Evolutionary conservation across 2,329 filamentous ascomycete species (phyloP).

Genomic region (Dichotomopilus funicola): DNA sequence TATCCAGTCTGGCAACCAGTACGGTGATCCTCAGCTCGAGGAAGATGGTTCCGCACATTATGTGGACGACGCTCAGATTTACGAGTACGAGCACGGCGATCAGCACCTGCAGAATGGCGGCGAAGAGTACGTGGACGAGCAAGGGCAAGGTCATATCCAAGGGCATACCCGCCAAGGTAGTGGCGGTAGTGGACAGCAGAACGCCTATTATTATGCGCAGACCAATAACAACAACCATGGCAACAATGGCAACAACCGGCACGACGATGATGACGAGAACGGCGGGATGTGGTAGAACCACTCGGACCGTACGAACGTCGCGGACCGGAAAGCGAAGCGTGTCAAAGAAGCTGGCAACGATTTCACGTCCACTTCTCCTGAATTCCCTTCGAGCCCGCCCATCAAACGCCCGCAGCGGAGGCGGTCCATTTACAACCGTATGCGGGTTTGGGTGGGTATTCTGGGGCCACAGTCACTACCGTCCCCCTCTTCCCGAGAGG

Average conservation of each 20-base stretch:
- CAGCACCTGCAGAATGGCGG: constrained; percentile 14
- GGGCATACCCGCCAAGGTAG: constrained; percentile 10
- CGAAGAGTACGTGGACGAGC: constrained; percentile 1
- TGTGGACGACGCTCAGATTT: constrained; percentile 31
- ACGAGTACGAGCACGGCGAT: constrained; percentile 30
- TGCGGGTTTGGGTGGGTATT: constrained; percentile 1
- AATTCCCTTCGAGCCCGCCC: too few species aligned
- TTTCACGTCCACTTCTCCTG: too few species aligned
- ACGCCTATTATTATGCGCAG: constrained; percentile 16
- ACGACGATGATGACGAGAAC: constrained; percentile 16
- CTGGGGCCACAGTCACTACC: neutral
- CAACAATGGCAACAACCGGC: constrained; percentile 12
- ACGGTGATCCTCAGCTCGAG: constrained; percentile 25
- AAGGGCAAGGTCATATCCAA: constrained; percentile 11
- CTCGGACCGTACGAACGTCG: neutral
- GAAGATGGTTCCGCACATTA: constrained; percentile 26
- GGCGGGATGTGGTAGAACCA: constrained; percentile 25
- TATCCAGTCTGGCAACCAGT: constrained; percentile 26
- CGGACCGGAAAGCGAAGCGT: too few species aligned
- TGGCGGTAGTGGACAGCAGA: constrained; percentile 2
- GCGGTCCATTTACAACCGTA: constrained; percentile 6
- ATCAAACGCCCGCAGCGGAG: neutral
- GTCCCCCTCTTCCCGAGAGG: neutral
- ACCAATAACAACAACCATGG: constrained; percentile 12
- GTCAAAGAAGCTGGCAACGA: neutral